These are phyloP conservation scores for Zygnema circumcarinatum DNA, from an alignment of 139 green algal genomes.

Conservation along the genomic window DNA sequence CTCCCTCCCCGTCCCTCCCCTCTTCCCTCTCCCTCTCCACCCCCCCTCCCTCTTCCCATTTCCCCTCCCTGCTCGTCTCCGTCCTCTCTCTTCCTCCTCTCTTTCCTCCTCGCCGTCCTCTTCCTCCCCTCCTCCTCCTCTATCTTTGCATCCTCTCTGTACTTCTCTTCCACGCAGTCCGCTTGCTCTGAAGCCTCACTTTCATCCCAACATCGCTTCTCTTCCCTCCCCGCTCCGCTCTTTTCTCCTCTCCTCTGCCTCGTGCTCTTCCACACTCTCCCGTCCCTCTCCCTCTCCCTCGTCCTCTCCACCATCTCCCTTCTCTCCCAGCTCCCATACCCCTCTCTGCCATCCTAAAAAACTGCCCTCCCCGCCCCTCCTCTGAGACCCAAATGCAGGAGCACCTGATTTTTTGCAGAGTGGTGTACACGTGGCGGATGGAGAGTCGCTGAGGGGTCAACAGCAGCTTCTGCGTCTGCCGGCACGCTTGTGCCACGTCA, in stretches of 20 bases:
- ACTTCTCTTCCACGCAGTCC: neutral
- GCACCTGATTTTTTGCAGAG: slow-evolving; percentile 54
- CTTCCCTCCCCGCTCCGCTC: neutral
- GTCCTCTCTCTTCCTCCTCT: neutral
- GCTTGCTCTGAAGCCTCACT: neutral
- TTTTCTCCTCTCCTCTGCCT: neutral
- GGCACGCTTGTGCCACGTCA: slow-evolving; percentile 46
- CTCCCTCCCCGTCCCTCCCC: neutral
- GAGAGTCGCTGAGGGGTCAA: slow-evolving; percentile 71
- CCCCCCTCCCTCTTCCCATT: neutral
- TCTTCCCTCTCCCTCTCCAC: slow-evolving; percentile 20
- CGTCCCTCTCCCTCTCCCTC: neutral
- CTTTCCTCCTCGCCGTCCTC: neutral
- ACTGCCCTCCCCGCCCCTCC: neutral
- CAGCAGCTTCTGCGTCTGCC: slow-evolving; percentile 68
- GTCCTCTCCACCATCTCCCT: neutral
- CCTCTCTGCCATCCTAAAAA: too few relatives aligned
- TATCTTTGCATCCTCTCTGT: neutral
- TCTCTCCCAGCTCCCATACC: neutral
- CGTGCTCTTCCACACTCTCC: neutral
- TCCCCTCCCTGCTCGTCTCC: neutral
- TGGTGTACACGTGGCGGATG: slow-evolving; percentile 69
- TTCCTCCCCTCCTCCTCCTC: neutral
- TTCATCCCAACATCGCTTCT: neutral
- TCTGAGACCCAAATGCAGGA: too few relatives aligned